Conservation (phyloP, 139 green algal genomes). For the Chlorella vulgaris region DNA sequence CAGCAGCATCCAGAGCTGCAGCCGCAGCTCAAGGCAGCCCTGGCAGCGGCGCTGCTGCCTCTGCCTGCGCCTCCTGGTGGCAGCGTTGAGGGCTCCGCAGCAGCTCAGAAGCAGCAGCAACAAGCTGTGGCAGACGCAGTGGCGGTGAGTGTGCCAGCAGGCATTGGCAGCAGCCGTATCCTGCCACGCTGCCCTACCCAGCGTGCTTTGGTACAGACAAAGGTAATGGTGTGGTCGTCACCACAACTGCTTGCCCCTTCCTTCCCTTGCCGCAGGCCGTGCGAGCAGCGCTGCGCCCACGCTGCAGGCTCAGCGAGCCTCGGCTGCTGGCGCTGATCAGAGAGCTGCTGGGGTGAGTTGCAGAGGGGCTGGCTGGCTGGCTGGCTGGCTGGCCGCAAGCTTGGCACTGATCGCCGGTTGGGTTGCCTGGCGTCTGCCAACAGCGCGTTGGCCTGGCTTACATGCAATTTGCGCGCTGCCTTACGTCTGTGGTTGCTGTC, state of each 20-base stretch:
- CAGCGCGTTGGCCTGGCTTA: neutral
- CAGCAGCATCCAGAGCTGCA: slow-evolving; percentile 9
- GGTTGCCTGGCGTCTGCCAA: neutral
- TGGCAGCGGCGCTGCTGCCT: slow-evolving; percentile 25
- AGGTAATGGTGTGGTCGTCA: too few species aligned
- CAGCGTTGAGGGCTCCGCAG: neutral
- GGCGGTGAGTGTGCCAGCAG: neutral
- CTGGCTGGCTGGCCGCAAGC: neutral
- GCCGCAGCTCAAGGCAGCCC: slow-evolving; percentile 12
- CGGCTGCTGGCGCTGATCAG: slow-evolving; percentile 10
- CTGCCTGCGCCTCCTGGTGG: neutral
- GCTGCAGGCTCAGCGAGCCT: slow-evolving; percentile 10
- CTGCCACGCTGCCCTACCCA: neutral
- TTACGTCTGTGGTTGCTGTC: neutral
- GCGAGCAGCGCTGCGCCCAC: slow-evolving; percentile 3
- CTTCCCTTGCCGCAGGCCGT: too few species aligned
- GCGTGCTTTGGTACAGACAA: too few species aligned
- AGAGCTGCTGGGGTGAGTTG: slow-evolving; percentile 17
- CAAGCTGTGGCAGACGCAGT: slow-evolving; percentile 8
- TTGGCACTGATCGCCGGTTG: neutral
- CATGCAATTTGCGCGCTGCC: neutral
- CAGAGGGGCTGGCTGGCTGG: neutral
- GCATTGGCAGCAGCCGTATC: neutral
- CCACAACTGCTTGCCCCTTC: too few species aligned
- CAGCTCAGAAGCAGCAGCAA: neutral